These are phyloP conservation scores for Mucor mucedo DNA, from an alignment of 371 early-diverging fungal genomes.

Conservation along the genomic window DNA sequence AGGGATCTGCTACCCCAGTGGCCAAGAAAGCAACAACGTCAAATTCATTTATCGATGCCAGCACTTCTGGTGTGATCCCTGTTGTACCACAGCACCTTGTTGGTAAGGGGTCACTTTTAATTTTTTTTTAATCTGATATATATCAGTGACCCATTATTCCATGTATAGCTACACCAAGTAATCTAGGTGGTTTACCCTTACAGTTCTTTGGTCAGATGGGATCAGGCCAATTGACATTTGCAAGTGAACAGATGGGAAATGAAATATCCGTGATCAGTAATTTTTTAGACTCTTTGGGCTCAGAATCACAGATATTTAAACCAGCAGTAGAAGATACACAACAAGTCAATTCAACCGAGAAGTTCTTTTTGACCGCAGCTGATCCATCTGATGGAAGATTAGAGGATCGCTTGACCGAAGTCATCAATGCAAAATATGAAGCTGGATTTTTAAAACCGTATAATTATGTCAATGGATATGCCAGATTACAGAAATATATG, in stretches of 20 bases:
- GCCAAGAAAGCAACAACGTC: slow-evolving; percentile 12
- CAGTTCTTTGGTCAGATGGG: slow-evolving; percentile 57
- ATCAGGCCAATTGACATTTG: slow-evolving; percentile 71
- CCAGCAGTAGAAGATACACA: slow-evolving; percentile 24
- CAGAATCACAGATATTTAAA: slow-evolving; percentile 14
- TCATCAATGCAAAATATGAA: slow-evolving; percentile 91
- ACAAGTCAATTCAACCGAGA: slow-evolving; percentile 73
- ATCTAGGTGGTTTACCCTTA: slow-evolving; percentile 44
- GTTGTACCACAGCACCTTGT: slow-evolving; percentile 18
- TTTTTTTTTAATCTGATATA: not conserved
- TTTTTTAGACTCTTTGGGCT: slow-evolving; percentile 71
- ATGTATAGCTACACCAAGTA: slow-evolving; percentile 19
- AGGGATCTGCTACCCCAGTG: slow-evolving; percentile 6
- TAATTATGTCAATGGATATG: slow-evolving; percentile 90
- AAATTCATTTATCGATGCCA: not conserved
- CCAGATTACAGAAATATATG: slow-evolving; percentile 88
- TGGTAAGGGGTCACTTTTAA: slow-evolving; percentile 10
- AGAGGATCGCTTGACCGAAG: slow-evolving; percentile 84
- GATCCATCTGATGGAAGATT: slow-evolving; percentile 84
- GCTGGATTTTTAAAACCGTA: slow-evolving; percentile 93
- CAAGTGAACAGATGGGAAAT: slow-evolving; percentile 79
- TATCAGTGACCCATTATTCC: no score
- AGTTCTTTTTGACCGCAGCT: slow-evolving; percentile 88
- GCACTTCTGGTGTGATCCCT: not conserved
- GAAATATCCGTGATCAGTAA: slow-evolving; percentile 81